Percentiles rank a stretch among this genome's conserved stretches.
Conservation (phyloP, 768 basidiomycete genomes). For the Auricularia auricula-judae region DNA sequence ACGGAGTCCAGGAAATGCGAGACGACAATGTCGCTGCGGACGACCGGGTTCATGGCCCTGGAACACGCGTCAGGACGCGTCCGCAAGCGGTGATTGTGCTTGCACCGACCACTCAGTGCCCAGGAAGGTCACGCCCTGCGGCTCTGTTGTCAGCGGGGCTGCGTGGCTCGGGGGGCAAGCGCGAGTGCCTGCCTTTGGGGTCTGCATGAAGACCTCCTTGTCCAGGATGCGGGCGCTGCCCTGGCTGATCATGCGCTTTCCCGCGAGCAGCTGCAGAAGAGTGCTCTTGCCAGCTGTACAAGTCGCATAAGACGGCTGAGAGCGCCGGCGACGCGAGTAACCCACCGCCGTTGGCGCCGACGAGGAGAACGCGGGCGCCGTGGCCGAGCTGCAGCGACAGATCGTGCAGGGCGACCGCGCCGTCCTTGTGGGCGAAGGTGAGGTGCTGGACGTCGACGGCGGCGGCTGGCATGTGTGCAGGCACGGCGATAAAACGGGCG, state of each 20-base stretch:
- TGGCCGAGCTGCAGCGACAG: slow-evolving; percentile 55
- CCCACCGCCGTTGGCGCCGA: slow-evolving; percentile 92
- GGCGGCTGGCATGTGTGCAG: not conserved
- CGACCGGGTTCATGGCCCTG: slow-evolving; percentile 96
- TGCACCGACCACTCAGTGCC: slow-evolving; percentile 81
- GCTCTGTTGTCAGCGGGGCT: slow-evolving; percentile 12
- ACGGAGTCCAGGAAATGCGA: slow-evolving; percentile 95
- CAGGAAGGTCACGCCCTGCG: slow-evolving; percentile 64
- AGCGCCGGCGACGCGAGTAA: not conserved
- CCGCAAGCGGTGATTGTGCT: not conserved
- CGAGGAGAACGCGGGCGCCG: slow-evolving; percentile 74
- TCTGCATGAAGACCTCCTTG: slow-evolving; percentile 81
- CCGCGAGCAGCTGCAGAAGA: slow-evolving; percentile 84
- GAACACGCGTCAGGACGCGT: slow-evolving; percentile 1
- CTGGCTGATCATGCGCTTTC: slow-evolving; percentile 63
- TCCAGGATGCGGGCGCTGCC: slow-evolving; percentile 59
- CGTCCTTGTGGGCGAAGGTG: slow-evolving; percentile 9
- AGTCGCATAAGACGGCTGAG: not conserved
- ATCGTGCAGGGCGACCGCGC: slow-evolving; percentile 37
- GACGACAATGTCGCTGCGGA: slow-evolving; percentile 84
- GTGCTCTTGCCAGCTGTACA: slow-evolving; percentile 86
- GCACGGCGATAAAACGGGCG: not conserved
- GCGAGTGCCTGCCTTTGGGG: slow-evolving; percentile 34
- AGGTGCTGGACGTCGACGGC: slow-evolving; percentile 19
- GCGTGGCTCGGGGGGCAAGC: not conserved